Base-by-base conservation (phyloP, 169 alveolate species). In the Eimeria necatrix region DNA sequence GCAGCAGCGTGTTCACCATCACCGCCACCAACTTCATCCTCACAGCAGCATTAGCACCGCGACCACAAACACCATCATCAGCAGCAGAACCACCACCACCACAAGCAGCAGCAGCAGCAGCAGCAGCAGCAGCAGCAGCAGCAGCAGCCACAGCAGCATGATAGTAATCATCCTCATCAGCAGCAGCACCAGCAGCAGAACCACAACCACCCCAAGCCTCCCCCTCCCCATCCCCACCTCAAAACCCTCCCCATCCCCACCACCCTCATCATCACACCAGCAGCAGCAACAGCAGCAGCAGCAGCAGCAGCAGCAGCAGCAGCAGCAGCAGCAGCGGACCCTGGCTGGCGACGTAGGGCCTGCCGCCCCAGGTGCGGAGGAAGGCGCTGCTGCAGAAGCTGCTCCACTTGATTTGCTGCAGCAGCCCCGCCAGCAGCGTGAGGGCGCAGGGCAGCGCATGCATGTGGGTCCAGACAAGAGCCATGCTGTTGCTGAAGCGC, bases 341-440 rank as follows among this genome's bases (percentile, higher is more conserved):
- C 18, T 10, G 89, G 20, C 71, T 56, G 2, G 89, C 61, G 1
- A 80, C 89, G 20, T 32, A 48, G 1, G 89, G 89, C 4, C 68
- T 48, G 6, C 71, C 89, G 3, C 48, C 60, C 88, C 86, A 91
- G 48, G 68, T 22, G 18, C 20, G 49, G 68, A 91, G 53, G 41
- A 91, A 83, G 26, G 95, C 84, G 32, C 83, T 48, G 78, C 81
- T 64, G 53, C 95, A 91, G 53, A 8, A 76, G 90, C 83, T 56
- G 71, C 59, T n/a, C 95, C 95, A 91, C 12, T 71, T 83, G 12
- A 68, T 26, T 41, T 91, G 73, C 16, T 24, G 56, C 12, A 53
- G 85, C 52, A 32, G 20, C 70, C 83, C 95, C 0, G 91, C 85
- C 2, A 91, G 61, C n/a, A 91, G 74, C 32, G 95, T 74, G 5